phyloP scores from a whole-genome alignment of 164 flowering plant genomes.

The Vitis rupestris region DNA sequence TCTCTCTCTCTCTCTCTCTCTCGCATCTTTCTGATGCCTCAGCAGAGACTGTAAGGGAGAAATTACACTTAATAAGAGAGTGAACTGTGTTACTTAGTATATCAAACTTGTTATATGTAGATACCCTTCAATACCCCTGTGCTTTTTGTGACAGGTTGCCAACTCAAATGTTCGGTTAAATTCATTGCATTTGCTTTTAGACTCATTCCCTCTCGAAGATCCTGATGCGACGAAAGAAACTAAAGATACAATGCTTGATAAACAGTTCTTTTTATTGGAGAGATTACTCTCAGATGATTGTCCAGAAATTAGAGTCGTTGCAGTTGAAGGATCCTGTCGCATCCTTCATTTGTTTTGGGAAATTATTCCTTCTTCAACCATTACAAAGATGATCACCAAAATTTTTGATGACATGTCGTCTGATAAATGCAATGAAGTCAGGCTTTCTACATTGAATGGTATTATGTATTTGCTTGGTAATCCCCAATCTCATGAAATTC shows the following conservation, averaged over 20 bases:
- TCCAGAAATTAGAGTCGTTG: constrained; percentile 79
- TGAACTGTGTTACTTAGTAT: no score
- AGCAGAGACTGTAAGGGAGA: no score
- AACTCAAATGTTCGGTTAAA: constrained; percentile 95
- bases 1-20: no score
- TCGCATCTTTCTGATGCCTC: no score
- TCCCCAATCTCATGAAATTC: constrained; percentile 90
- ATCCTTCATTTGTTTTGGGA: constrained; percentile 91
- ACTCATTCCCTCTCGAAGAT: constrained; percentile 96
- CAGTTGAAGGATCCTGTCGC: constrained; percentile 94
- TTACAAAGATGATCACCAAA: constrained; percentile 64
- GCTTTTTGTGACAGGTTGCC: constrained; percentile 63
- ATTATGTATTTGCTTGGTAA: constrained; percentile 82
- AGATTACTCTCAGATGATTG: constrained; percentile 79
- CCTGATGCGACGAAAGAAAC: constrained; percentile 89
- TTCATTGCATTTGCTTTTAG: constrained; percentile 86
- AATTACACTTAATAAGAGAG: no score
- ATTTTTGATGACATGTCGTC: constrained; percentile 69
- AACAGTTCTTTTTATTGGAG: constrained; percentile 78
- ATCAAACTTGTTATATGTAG: no score
- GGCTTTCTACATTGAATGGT: constrained; percentile 79
- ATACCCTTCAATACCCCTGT: neutral
- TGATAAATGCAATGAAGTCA: constrained; percentile 70
- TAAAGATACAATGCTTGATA: constrained; percentile 69
- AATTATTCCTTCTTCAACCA: constrained; percentile 75